These are phyloP conservation scores for Paecilomyces sp. DNA, from an alignment of 2,329 filamentous ascomycete species.

Conservation along the genomic window DNA sequence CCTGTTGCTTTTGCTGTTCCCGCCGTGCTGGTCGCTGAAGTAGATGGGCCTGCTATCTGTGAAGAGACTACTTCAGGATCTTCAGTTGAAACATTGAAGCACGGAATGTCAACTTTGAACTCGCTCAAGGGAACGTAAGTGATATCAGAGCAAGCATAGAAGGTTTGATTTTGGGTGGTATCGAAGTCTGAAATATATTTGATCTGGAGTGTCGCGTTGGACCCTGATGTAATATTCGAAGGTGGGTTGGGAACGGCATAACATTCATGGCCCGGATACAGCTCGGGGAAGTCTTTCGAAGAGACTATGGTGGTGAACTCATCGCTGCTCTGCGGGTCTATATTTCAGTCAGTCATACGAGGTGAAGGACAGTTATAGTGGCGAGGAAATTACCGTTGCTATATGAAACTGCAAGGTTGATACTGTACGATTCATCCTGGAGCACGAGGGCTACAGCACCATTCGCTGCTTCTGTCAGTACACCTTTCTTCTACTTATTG, in stretches of 20 bases:
- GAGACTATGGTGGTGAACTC: constrained; percentile 33
- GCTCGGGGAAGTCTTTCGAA: constrained; percentile 25
- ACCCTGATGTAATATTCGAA: constrained; percentile 24
- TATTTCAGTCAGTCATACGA: neutral
- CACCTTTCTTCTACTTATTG: neutral
- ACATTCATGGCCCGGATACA: constrained; percentile 39
- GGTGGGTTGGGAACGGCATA: constrained; percentile 34
- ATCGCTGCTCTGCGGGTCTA: constrained; percentile 32
- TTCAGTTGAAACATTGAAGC: constrained; percentile 40
- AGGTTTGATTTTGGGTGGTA: constrained; percentile 34
- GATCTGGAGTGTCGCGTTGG: constrained; percentile 41
- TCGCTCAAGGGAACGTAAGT: constrained; percentile 33
- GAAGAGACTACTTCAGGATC: constrained; percentile 16
- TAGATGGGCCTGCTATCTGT: constrained; percentile 14
- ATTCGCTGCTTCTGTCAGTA: constrained; percentile 32
- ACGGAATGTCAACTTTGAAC: constrained; percentile 36
- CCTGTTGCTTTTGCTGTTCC: neutral
- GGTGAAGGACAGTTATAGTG: neutral
- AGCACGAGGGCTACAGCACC: constrained; percentile 50
- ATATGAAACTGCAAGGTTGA: constrained; percentile 50
- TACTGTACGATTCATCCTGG: constrained; percentile 51
- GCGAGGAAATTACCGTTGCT: constrained; percentile 34
- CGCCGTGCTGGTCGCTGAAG: constrained; percentile 13
- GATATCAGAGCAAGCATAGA: constrained; percentile 44
- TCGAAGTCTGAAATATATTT: constrained; percentile 38